Conservation (phyloP, 352 stramenopile species). For the Detonula confervacea region DNA sequence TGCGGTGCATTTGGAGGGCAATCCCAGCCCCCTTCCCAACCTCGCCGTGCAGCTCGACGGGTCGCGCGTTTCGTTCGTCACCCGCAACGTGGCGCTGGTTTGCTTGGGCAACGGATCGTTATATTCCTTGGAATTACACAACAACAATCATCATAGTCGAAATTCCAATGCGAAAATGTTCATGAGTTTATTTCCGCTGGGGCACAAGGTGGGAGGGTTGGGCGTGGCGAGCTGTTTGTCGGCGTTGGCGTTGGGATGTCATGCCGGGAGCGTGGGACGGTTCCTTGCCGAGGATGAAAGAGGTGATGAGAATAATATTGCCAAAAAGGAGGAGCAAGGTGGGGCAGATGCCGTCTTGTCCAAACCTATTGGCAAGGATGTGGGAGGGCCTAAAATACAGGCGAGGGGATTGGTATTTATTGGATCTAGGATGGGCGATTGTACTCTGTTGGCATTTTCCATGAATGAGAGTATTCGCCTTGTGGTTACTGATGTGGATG, state of each 20-base stretch:
- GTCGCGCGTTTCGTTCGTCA: slow-evolving; percentile 57
- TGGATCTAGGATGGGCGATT: slow-evolving; percentile 81
- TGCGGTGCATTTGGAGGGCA: slow-evolving; percentile 50
- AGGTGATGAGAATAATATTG: not conserved
- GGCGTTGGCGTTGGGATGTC: slow-evolving; percentile 44
- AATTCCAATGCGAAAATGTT: slow-evolving; percentile 9
- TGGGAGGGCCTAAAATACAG: slow-evolving; percentile 15
- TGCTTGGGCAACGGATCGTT: slow-evolving; percentile 69
- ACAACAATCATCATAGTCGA: slow-evolving; percentile 4
- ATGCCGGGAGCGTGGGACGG: slow-evolving; percentile 20
- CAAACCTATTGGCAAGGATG: slow-evolving; percentile 16
- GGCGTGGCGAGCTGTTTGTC: slow-evolving; percentile 63
- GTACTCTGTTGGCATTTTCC: slow-evolving; percentile 73
- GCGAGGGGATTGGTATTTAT: slow-evolving; percentile 72
- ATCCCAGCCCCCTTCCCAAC: slow-evolving; percentile 75
- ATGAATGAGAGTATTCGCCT: slow-evolving; percentile 49
- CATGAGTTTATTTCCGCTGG: slow-evolving; percentile 67
- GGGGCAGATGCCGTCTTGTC: slow-evolving; percentile 8
- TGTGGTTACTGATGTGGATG: slow-evolving; percentile 27
- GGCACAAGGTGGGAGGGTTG: slow-evolving; percentile 61
- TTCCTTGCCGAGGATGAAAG: slow-evolving; percentile 23
- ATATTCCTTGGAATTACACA: slow-evolving; percentile 68
- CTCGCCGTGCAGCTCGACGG: slow-evolving; percentile 78
- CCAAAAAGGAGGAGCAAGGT: slow-evolving; percentile 25
- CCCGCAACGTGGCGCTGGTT: slow-evolving; percentile 62